Evolutionary conservation across 768 basidiomycete genomes (phyloP), one percentile per base, ranked within the genome.

Genomic region (Termitomyces sp.): DNA sequence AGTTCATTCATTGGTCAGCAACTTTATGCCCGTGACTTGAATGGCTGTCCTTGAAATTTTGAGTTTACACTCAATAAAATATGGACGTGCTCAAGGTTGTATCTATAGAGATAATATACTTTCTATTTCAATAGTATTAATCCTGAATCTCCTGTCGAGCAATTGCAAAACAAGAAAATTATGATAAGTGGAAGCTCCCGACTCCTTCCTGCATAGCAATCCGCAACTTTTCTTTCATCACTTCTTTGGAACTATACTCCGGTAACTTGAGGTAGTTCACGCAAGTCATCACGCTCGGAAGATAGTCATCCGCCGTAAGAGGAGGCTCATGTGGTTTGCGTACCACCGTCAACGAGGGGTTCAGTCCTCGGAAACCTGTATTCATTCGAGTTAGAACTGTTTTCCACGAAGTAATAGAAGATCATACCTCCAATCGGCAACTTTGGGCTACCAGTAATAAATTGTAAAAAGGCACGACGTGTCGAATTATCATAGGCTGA

Each of bases 251-350:
- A 59, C 91, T 93, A 73, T 98, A 98, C 69, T 98, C 95, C 0
- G 96, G 96, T 65, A 98, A 79, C 74, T 99, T 99, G 70, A 99
- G 78, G 71, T 94, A 96, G 74, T 95, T 94, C 62, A 94, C 96
- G 73, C 97, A 99, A 4, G 97, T 98, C 97, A 98, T 98, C 36
- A 98, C 96, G 68, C 93, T 96, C 0, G 96, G 96, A 34, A 98
- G 80, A 71, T 97, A 96, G 70, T 97, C 93, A 71, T 98, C 94
- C 7, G 96, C 92, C 6, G 85, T 86, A 60, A 97, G 80, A 11
- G 95, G 91, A 7, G 91, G 81, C 74, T 98, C 97, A 66, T 96
- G 95, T 9, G 93, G 95, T 75, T 98, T 98, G 63, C 96, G 88
- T 20, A 99, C 96, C 25, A 99, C 96, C 2, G 97, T 99, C 61